Conservation (phyloP, 495 filamentous ascomycete species). For the Daldinia concentrica region DNA sequence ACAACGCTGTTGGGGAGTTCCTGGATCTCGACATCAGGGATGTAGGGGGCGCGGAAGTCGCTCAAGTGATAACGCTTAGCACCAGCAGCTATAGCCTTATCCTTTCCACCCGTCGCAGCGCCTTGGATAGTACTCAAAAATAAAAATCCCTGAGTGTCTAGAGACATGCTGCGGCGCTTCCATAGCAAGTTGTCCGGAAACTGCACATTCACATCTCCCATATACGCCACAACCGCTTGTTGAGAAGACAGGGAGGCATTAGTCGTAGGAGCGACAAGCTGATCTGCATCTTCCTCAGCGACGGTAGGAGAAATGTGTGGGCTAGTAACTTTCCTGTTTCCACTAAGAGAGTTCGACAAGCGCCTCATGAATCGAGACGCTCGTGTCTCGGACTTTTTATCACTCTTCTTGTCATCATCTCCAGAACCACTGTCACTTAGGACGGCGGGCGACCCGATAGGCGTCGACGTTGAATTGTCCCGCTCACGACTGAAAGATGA, state of each 20-base stretch:
- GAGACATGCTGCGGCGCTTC: constrained; percentile 84
- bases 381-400: constrained; percentile 69
- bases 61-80: constrained; percentile 81
- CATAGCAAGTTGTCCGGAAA: constrained; percentile 92
- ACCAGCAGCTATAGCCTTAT: constrained; percentile 47
- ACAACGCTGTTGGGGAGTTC: constrained; percentile 89
- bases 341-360: constrained; percentile 74
- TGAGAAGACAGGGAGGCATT: constrained; percentile 47
- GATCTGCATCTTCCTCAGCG: constrained; percentile 67
- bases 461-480: constrained; percentile 33
- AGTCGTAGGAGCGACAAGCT: constrained; percentile 52
- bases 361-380: constrained; percentile 82
- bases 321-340: constrained; percentile 54
- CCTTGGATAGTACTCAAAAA: constrained; percentile 69
- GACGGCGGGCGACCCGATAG: constrained; percentile 46
- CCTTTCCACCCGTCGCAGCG: constrained; percentile 46
- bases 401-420: constrained; percentile 51
- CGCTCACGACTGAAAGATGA: constrained; percentile 51
- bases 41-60: constrained; percentile 79
- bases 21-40: constrained; percentile 87
- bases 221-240: constrained; percentile 63
- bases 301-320: constrained; percentile 71
- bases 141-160: constrained; percentile 80
- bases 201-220: constrained; percentile 92
- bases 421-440: constrained; percentile 46